A percentile compares a stretch with the other conserved stretches of the same genome.
phyloP scores from a whole-genome alignment of 495 filamentous ascomycete genomes.

The Trichodelitschia bisporula region DNA sequence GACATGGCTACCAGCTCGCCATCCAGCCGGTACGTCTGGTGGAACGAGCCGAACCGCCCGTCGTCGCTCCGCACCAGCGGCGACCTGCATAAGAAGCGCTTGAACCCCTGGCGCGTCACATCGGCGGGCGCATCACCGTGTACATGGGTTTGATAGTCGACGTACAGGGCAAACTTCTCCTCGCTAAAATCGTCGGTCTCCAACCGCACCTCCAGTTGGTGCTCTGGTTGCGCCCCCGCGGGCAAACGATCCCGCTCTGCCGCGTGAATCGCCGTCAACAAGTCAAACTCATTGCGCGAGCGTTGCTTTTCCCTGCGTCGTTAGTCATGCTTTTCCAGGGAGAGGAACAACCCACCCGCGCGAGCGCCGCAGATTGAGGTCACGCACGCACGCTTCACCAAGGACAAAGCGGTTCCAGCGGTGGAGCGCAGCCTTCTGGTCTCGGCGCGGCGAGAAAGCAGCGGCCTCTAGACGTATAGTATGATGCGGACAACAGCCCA shows the following conservation, averaged over 20 bases:
- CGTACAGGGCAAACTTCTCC: slow-evolving; percentile 65
- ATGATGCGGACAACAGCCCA: slow-evolving; percentile 89
- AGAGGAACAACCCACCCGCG: no score
- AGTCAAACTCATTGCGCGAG: slow-evolving; percentile 49
- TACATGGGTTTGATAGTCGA: slow-evolving; percentile 63
- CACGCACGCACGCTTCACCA: slow-evolving; percentile 58
- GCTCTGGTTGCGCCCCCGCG: no score
- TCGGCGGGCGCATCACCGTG: slow-evolving; percentile 48
- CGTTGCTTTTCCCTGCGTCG: slow-evolving; percentile 51
- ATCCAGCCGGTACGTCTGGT: slow-evolving; percentile 86
- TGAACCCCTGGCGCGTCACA: slow-evolving; percentile 46
- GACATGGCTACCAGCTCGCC: slow-evolving; percentile 70
- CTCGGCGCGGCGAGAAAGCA: slow-evolving; percentile 43
- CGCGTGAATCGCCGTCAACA: slow-evolving; percentile 47
- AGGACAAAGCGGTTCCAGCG: slow-evolving; percentile 72
- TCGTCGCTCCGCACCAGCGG: slow-evolving; percentile 32
- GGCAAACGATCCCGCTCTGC: no score
- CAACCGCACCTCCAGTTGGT: slow-evolving; percentile 54
- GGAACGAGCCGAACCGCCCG: slow-evolving; percentile 48
- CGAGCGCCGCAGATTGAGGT: no score
- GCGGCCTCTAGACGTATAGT: slow-evolving; percentile 58
- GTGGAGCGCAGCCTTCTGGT: slow-evolving; percentile 72
- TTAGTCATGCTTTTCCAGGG: no score
- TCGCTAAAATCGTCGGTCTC: slow-evolving; percentile 62
- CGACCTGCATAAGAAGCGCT: slow-evolving; percentile 60